Base-by-base conservation (phyloP, 805 yeast genomes). In the Candida anglica region DNA sequence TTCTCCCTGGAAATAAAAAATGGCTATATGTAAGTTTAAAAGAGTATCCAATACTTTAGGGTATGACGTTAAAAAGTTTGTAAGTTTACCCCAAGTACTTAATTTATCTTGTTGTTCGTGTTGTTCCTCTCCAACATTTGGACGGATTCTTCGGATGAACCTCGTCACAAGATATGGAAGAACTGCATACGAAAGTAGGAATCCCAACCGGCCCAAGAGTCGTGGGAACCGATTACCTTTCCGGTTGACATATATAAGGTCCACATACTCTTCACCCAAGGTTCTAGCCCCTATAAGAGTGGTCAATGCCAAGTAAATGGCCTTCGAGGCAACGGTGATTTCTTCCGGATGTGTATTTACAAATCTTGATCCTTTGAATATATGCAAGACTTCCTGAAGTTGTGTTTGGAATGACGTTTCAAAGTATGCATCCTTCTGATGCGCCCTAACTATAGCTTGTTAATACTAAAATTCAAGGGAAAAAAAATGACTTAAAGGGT, bases 251-350 rank as follows among this genome's bases (percentile, higher is more conserved):
- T 84, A 82, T 6, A 77, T 58, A 35, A 86, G 60, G 55, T 91
- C 96, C 10, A 88, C 88, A 57, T 91, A 91, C 58, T 91, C 97
- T 53, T 91, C 98, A 1, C 98, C 98, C 18, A 93, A 60, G 0
- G 98, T 91, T 34, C 91, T 69, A 2, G 85, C 75, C 0, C 91
- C 91, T 4, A 75, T 38, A 10, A 83, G 59, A 0, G 96, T 89
- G 0, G 97, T 91, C 15, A 86, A 59, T 2, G 71, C 56, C n/a
- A 86, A 63, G 51, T 91, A 91, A 0, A 81, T 28, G 1, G 80
- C 54, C 33, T 79, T 79, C 7, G 83, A 75, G 2, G 66, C 52
- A 0, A 77, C 69, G 0, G 79, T 61, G 10, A 88, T 65, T 44
- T 81, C 86, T 28, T 75, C 71, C 2, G 83, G 74, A 45, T 81